Evolutionary conservation across 2,329 filamentous ascomycete species (phyloP), one percentile per base, ranked within the genome.

Genomic region (Xylariomycetidae sp.): DNA sequence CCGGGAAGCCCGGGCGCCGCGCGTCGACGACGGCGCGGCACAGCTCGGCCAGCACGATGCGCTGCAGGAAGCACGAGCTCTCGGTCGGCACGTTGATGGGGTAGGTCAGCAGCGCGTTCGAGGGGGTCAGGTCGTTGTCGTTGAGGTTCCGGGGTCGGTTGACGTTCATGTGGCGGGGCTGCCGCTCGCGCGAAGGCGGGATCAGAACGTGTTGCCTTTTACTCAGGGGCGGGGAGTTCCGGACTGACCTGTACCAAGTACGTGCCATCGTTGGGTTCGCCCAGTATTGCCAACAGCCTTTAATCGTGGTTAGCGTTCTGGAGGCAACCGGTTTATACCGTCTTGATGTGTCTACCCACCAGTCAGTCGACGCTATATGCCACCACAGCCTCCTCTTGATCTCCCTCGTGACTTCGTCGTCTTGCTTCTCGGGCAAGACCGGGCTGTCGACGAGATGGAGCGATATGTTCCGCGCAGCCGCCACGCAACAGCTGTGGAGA

Each of bases 331-430:
- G n/a, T n/a, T n/a, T n/a, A n/a, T n/a, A n/a, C 4, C 41, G 35
- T 10, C 41, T 39, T 10, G 42, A 31, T 2, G 39, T 10, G 19
- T 54, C 42, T 1, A 44, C 30, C 40, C 65, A 51, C 64, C 60
- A 65, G 38, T 67, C 63, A 4, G 56, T 60, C 1, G 57, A 48
- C 8, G 54, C 54, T 5, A 68, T 47, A 39, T 65, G 62, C 64
- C 64, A 68, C 65, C 64, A 68, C 4, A 65, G 42, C 28, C 65
- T 52, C 13, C 64, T 49, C 25, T 58, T 63, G 23, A 61, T 53
- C 34, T 68, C 65, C 5, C 42, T 47, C 20, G 49, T 52, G 3
- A 40, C 39, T 14, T 39, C 35, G 13, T 49, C 52, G 6, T 53
- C 44, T 13, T 37, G 22, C 3, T 47, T 46, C 1, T 43, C 42